These are phyloP conservation scores for Vanrija sp. DNA, from an alignment of 1,284 basidiomycete genomes.

Conservation along the genomic window DNA sequence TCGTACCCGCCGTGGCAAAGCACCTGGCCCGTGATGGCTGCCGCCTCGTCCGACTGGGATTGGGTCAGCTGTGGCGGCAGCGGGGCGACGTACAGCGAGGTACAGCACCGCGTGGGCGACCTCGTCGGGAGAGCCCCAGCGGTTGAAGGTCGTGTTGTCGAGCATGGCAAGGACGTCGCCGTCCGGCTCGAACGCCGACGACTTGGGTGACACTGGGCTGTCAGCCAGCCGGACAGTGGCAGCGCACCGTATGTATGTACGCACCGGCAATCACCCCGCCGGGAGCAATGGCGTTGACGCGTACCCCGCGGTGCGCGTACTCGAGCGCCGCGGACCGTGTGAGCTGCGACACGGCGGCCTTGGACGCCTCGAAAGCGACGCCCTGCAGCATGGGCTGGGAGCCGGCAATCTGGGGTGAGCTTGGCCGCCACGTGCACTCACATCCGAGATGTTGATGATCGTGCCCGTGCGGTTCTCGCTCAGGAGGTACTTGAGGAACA, in stretches of 20 bases:
- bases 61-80: no score
- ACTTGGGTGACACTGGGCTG: no score
- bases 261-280: slow-evolving; percentile 3
- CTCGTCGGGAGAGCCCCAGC: slow-evolving; percentile 5
- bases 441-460: slow-evolving; percentile 8
- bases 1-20: slow-evolving; percentile 4
- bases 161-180: background rate
- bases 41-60: slow-evolving; percentile 3
- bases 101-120: slow-evolving; percentile 3
- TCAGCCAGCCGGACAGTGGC: background rate
- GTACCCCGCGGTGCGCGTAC: slow-evolving; percentile 3
- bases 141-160: background rate
- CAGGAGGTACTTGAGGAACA: slow-evolving; percentile 1
- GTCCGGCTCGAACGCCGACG: no score
- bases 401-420: slow-evolving; percentile 2
- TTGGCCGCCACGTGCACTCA: background rate
- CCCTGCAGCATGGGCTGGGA: background rate
- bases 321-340: background rate
- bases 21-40: slow-evolving; percentile 3
- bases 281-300: slow-evolving; percentile 3
- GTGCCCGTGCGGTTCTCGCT: background rate
- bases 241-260: background rate
- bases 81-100: slow-evolving; percentile 1
- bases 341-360: slow-evolving; percentile 5
- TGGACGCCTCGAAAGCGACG: slow-evolving; percentile 4